These are phyloP conservation scores for Cyclotella distinguenda DNA, from an alignment of 108 stramenopile species.

Conservation along the genomic window DNA sequence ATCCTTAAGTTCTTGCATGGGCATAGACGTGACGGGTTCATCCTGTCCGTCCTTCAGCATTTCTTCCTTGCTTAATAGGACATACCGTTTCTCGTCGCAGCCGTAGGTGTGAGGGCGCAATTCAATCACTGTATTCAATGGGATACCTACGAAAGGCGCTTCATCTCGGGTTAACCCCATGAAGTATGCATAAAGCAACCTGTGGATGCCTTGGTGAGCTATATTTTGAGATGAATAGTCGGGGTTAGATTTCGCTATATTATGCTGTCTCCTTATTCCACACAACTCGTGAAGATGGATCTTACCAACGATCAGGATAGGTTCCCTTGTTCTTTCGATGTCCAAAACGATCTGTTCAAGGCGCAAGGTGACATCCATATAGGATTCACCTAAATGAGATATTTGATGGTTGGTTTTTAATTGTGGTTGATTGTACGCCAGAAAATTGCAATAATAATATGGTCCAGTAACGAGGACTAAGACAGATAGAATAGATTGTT, in stretches of 20 bases:
- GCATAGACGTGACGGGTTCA: conserved; percentile 87
- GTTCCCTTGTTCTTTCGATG: conserved; percentile 96
- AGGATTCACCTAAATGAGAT: conserved; percentile 84
- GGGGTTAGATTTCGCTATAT: neutral
- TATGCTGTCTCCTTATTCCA: neutral
- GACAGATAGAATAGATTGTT: neutral
- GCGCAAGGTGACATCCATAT: conserved; percentile 97
- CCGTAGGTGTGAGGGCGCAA: conserved; percentile 95
- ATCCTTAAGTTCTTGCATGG: conserved; percentile 43
- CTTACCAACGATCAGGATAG: conserved; percentile 90
- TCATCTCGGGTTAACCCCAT: conserved; percentile 94
- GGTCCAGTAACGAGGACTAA: neutral
- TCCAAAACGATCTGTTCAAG: conserved; percentile 97
- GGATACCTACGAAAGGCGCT: conserved; percentile 96
- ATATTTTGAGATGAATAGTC: neutral
- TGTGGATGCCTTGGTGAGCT: conserved; percentile 93
- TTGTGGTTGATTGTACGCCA: too few species aligned
- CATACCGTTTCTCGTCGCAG: conserved; percentile 90
- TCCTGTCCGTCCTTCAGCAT: conserved; percentile 91
- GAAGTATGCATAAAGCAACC: conserved; percentile 98
- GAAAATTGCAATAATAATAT: too few species aligned
- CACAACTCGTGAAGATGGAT: conserved; percentile 10
- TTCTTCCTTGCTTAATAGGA: conserved; percentile 86
- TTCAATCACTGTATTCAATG: conserved; percentile 97
- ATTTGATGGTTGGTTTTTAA: too few species aligned